Conservation (phyloP, 805 yeast genomes). For the Tetrapisispora iriomotensis region DNA sequence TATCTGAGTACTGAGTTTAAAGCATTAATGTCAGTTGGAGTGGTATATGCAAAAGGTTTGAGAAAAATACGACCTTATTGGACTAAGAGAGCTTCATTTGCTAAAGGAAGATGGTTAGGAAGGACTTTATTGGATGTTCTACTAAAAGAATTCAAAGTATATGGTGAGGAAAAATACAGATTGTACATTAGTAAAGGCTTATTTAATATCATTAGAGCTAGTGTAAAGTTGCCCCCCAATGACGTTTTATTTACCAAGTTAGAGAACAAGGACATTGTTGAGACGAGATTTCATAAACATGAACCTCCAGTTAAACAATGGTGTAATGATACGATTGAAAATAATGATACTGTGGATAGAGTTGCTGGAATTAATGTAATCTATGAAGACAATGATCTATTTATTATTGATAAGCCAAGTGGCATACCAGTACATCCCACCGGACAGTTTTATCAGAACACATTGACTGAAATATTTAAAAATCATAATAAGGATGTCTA, state of each 20-base stretch:
- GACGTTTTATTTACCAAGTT: constrained; percentile 12
- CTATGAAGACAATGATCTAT: constrained; percentile 59
- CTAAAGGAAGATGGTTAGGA: constrained; percentile 38
- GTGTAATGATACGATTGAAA: constrained; percentile 12
- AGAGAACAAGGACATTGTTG: constrained; percentile 21
- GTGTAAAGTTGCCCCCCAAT: constrained; percentile 7
- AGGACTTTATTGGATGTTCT: constrained; percentile 32
- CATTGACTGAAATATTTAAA: constrained; percentile 68
- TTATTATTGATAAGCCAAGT: constrained; percentile 84
- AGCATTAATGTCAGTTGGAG: not conserved
- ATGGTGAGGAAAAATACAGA: constrained; percentile 13
- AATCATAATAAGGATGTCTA: constrained; percentile 47
- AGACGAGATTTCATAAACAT: constrained; percentile 53
- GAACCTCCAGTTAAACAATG: constrained; percentile 69
- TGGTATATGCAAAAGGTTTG: constrained; percentile 25
- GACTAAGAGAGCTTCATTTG: constrained; percentile 29
- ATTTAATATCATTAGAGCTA: constrained; percentile 15
- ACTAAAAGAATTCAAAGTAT: constrained; percentile 31
- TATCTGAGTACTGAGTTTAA: too few relatives aligned
- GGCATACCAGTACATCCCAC: constrained; percentile 96
- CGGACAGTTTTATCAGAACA: constrained; percentile 64
- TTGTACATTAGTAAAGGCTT: constrained; percentile 13
- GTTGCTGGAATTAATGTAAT: constrained; percentile 49
- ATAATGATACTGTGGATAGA: constrained; percentile 6
- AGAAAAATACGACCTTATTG: constrained; percentile 36